Base-by-base conservation (phyloP, 371 early-diverging fungal genomes). In the Batkoa obscura region DNA sequence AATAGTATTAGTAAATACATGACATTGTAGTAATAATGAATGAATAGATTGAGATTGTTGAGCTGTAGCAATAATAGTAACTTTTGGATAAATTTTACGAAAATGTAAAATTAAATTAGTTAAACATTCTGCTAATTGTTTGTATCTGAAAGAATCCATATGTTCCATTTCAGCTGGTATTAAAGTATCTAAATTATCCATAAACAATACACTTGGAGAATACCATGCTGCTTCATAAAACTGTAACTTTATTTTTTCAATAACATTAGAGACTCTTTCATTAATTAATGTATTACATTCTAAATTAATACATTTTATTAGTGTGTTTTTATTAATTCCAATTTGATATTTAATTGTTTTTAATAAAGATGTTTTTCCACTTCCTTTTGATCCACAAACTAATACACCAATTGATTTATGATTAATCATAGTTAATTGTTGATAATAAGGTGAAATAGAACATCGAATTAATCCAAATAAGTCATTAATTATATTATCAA, bases 181-280 rank as follows among this genome's bases (percentile, higher is more conserved):
- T 41, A 99, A 70, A 0, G 90, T 77, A 62, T 99, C 99, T 58
- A 99, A 72, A 61, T 98, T 96, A 65, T 99, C 98, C 59, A 98
- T 86, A 56, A 93, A 86, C 34, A 96, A 63, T 12, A 92, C 64
- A 48, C 86, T 85, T 23, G 92, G 98, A 42, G 82, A 70, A 57
- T 79, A 78, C 76, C 78, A 83, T 12, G 76, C 73, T 6, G 86
- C 86, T 35, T 78, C 75, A 37, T 81, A 74, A 58, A 84, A 76
- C 0, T 60, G 47, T 62, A 73, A 75, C 49, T 80, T 74, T 9
- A 89, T 63, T 45, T 73, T 60, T 1, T 84, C 81, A 50, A 74
- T 76, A 48, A 87, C 62, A 4, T 75, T 72, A 1, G 81, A 72
- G 1, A 79, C 55, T 42, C 80, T 66, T 57, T 80, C 82, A 52